These are phyloP conservation scores for Arthrobotrys megalospora DNA, from an alignment of 2,329 filamentous ascomycete genomes.

Conservation along the genomic window DNA sequence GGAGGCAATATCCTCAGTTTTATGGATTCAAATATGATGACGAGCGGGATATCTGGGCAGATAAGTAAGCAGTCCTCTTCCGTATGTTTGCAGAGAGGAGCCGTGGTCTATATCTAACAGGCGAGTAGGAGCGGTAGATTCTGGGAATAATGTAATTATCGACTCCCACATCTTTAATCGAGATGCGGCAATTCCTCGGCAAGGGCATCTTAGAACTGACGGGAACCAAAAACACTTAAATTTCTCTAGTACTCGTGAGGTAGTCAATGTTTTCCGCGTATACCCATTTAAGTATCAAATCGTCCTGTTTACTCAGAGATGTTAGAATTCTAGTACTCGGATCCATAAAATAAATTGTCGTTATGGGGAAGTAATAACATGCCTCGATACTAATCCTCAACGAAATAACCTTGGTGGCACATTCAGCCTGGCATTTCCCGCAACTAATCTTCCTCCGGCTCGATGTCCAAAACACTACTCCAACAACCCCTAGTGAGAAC, in stretches of 20 bases:
- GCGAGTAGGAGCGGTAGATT: no score
- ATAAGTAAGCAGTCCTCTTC: no score
- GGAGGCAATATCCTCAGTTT: no score
- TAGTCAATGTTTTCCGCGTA: slow-evolving; percentile 29
- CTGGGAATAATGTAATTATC: no score
- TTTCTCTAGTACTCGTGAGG: slow-evolving; percentile 5
- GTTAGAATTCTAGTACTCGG: no score
- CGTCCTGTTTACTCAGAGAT: slow-evolving; percentile 4
- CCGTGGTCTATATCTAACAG: no score
- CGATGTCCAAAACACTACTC: slow-evolving; percentile 37
- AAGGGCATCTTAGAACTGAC: not conserved
- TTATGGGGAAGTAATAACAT: not conserved
- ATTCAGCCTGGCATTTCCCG: slow-evolving; percentile 31
- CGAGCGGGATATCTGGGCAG: no score
- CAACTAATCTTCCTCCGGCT: slow-evolving; percentile 16
- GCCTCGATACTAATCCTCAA: slow-evolving; percentile 36
- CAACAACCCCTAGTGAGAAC: slow-evolving; percentile 2
- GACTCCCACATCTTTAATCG: no score
- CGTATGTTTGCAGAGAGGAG: no score
- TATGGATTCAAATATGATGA: no score
- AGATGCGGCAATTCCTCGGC: no score
- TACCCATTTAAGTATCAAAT: slow-evolving; percentile 39
- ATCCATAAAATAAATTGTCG: not conserved
- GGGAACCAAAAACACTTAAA: not conserved
- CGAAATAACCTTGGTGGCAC: slow-evolving; percentile 15